phyloP scores from a whole-genome alignment of 441 rosid genomes.

The Populus trichocarpa region DNA sequence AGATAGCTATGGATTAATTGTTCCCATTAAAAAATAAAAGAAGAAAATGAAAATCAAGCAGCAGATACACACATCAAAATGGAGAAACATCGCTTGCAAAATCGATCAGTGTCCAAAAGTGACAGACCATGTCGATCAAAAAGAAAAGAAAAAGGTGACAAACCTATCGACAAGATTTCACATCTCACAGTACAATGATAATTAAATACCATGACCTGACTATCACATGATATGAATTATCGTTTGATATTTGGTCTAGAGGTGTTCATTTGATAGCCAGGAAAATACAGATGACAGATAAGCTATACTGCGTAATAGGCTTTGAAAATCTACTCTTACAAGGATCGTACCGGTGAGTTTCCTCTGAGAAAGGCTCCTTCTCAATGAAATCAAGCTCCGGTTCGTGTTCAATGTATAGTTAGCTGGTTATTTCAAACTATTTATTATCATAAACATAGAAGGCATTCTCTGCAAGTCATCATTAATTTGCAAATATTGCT shows the following conservation, averaged over 20 bases:
- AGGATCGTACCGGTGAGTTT: background rate
- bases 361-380: background rate
- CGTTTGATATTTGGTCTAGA: no score
- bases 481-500: background rate
- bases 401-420: no score
- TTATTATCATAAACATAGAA: no score
- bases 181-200: background rate
- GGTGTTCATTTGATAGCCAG: no score
- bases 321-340: no score
- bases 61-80: background rate
- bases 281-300: no score
- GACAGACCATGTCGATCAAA: background rate
- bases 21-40: background rate
- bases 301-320: no score
- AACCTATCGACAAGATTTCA: background rate
- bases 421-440: no score
- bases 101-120: no score
- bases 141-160: background rate
- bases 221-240: no score
- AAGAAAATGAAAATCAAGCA: background rate
- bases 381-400: background rate
- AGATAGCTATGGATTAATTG: background rate
- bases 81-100: no score
- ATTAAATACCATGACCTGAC: no score
- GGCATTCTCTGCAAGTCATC: background rate